A percentile compares a stretch with the other conserved stretches of the same genome.
Evolutionary conservation across 345 rosid genomes (phyloP).

Genomic region (Lenwebbia sp.): DNA sequence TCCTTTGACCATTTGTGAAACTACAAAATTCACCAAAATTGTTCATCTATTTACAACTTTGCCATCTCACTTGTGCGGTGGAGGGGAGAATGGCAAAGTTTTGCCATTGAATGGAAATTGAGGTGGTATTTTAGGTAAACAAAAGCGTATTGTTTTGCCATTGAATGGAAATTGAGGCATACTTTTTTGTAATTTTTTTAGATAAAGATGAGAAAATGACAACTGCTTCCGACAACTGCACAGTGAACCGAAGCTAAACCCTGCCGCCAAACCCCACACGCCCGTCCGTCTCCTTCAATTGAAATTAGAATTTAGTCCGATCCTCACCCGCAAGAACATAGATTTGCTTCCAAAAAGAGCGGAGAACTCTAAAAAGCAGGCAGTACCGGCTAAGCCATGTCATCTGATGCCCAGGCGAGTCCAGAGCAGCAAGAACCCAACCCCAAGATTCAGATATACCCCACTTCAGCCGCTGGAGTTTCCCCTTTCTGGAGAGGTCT

Average conservation of each 20-base stretch:
- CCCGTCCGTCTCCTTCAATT: not conserved
- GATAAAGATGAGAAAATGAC: rapidly evolving
- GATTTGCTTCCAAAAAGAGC: not conserved
- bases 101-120: not conserved
- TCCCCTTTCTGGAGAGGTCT: slow-evolving; percentile 76
- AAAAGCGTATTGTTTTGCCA: not conserved
- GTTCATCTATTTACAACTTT: not conserved
- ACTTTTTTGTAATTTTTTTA: not conserved
- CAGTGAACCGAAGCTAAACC: not conserved
- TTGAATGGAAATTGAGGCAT: not conserved
- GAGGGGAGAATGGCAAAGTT: no score
- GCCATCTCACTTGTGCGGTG: not conserved
- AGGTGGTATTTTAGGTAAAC: not conserved
- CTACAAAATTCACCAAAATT: not conserved
- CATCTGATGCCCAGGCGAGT: slow-evolving; percentile 8
- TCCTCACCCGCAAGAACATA: not conserved
- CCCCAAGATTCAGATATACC: slow-evolving; percentile 59
- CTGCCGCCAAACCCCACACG: not conserved
- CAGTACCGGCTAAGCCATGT: slow-evolving; percentile 7
- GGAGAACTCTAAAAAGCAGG: not conserved
- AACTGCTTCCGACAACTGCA: not conserved
- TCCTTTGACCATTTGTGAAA: not conserved
- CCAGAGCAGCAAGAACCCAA: slow-evolving; percentile 18
- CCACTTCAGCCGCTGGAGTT: slow-evolving; percentile 40
- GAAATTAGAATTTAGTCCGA: not conserved